phyloP scores from a whole-genome alignment of 768 basidiomycete species.

The Boletus rubroflammeus region DNA sequence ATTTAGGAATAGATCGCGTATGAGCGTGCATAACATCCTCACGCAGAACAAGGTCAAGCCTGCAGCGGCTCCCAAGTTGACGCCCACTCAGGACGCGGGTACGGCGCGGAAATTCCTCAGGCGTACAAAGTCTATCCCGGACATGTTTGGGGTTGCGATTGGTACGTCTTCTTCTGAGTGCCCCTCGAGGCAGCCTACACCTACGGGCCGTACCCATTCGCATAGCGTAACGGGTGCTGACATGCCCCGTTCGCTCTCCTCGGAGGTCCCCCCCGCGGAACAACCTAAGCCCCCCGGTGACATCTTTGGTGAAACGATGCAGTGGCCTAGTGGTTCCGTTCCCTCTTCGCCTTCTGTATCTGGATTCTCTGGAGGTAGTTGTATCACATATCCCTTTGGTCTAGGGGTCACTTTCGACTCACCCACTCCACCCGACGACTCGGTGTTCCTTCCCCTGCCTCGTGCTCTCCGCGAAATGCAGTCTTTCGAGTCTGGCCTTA shows the following conservation, averaged over 20 bases:
- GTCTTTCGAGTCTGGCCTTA: conserved; percentile 80
- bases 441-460: conserved; percentile 43
- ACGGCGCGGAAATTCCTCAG: conserved; percentile 51
- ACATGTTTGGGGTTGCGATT: conserved; percentile 35
- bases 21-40: conserved; percentile 64
- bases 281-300: conserved; percentile 38
- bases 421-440: conserved; percentile 44
- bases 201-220: conserved; percentile 62
- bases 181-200: conserved; percentile 27
- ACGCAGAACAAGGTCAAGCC: conserved; percentile 49
- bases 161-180: conserved; percentile 31
- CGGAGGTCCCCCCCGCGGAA: conserved; percentile 23
- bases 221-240: conserved; percentile 77
- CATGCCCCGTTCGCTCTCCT: conserved; percentile 40
- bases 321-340: conserved; percentile 42
- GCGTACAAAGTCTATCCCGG: conserved; percentile 75
- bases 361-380: conserved; percentile 19
- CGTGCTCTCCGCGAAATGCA: conserved; percentile 78
- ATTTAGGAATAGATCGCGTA: conserved; percentile 54
- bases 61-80: conserved; percentile 17
- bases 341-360: conserved; percentile 35
- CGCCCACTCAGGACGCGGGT: conserved; percentile 32
- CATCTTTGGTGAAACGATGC: conserved; percentile 64
- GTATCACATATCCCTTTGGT: conserved; percentile 60
- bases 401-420: conserved; percentile 58